These are phyloP conservation scores for Neonectria faginata DNA, from an alignment of 2,329 filamentous ascomycete species.

Conservation along the genomic window DNA sequence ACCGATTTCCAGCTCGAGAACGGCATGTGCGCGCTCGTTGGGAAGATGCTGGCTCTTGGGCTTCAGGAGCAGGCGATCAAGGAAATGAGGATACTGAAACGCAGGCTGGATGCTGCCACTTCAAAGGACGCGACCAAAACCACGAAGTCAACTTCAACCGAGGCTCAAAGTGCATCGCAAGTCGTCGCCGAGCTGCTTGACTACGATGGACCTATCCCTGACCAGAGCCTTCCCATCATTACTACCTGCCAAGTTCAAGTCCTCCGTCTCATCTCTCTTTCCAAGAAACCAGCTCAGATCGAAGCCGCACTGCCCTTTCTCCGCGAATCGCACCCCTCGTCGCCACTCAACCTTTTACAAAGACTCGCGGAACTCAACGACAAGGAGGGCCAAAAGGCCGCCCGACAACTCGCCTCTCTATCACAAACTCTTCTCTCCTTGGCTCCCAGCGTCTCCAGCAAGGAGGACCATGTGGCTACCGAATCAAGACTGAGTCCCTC, in stretches of 20 bases:
- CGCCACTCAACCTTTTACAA: constrained; percentile 69
- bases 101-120: constrained; percentile 62
- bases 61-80: constrained; percentile 76
- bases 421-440: constrained; percentile 74
- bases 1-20: constrained; percentile 76
- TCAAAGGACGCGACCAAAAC: constrained; percentile 49
- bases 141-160: constrained; percentile 44
- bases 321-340: constrained; percentile 62
- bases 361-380: constrained; percentile 56
- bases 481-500: constrained; percentile 66
- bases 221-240: constrained; percentile 64
- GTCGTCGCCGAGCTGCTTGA: constrained; percentile 70
- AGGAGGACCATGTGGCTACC: constrained; percentile 68
- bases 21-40: constrained; percentile 77
- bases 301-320: constrained; percentile 69
- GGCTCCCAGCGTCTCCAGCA: constrained; percentile 73
- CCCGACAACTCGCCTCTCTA: constrained; percentile 74
- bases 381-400: constrained; percentile 66
- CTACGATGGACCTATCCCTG: constrained; percentile 62
- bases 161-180: constrained; percentile 47
- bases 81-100: constrained; percentile 75
- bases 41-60: constrained; percentile 73
- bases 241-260: constrained; percentile 73
- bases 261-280: constrained; percentile 70
- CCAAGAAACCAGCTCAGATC: constrained; percentile 69